Conservation (phyloP, 768 basidiomycete genomes). For the Phanerochaete carnosa region DNA sequence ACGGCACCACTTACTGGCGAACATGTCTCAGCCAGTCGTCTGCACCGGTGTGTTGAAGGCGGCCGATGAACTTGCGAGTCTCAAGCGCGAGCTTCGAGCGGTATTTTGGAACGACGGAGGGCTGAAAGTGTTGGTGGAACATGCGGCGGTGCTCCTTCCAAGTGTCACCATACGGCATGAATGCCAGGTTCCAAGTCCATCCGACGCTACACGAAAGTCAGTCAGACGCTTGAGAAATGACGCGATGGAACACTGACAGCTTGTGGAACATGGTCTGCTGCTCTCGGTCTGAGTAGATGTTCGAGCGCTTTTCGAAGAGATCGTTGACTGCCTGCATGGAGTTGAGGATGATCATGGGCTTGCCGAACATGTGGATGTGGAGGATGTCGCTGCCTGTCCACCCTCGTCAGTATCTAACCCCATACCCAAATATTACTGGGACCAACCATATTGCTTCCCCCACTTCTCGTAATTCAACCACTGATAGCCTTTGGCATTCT, state of each 20-base stretch:
- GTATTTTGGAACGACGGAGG: slow-evolving; percentile 3
- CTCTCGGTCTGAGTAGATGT: slow-evolving; percentile 8
- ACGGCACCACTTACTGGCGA: slow-evolving; percentile 9
- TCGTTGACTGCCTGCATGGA: slow-evolving; percentile 20
- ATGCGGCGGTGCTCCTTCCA: slow-evolving; percentile 11
- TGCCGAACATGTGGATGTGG: slow-evolving; percentile 13
- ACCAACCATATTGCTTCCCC: slow-evolving; percentile 15
- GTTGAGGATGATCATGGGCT: slow-evolving; percentile 20
- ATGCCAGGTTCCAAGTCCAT: slow-evolving; percentile 9
- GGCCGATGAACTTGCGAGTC: slow-evolving; percentile 2
- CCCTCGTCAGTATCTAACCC: not conserved
- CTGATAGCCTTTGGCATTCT: slow-evolving; percentile 15
- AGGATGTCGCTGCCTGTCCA: slow-evolving; percentile 11
- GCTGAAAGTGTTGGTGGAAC: slow-evolving; percentile 16
- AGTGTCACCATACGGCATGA: slow-evolving; percentile 11
- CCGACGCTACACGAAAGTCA: not conserved
- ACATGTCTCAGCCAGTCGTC: slow-evolving; percentile 7
- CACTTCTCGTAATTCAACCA: slow-evolving; percentile 14
- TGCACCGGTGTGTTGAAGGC: not conserved
- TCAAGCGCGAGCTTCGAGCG: slow-evolving; percentile 1
- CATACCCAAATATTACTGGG: not conserved
- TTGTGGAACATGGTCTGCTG: slow-evolving; percentile 6
- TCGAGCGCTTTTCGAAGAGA: slow-evolving; percentile 15
- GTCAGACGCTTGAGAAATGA: not conserved
- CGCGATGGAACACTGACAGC: not conserved